Conservation (phyloP, 345 rosid genomes). For the Noccaea caerulescens region DNA sequence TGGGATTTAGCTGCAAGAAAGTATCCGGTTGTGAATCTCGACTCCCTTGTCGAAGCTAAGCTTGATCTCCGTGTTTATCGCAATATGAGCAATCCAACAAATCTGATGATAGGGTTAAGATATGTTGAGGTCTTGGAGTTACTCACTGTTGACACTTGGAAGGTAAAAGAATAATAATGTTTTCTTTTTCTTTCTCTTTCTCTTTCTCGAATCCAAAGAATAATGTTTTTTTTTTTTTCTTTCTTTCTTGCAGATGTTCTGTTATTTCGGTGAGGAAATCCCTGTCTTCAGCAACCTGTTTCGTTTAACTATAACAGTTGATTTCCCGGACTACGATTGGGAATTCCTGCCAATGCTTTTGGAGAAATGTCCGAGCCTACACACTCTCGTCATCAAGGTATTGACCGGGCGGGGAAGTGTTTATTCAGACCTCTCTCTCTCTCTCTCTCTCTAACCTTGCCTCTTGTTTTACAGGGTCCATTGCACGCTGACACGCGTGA, state of each 20-base stretch:
- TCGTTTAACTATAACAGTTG: not conserved
- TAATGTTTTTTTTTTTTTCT: not conserved
- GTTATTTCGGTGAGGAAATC: not conserved
- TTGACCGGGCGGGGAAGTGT: no score
- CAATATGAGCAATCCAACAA: slow-evolving; percentile 8
- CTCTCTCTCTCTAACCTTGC: no score
- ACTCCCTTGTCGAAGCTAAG: slow-evolving; percentile 8
- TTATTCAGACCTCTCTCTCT: no score
- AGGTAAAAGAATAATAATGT: not conserved
- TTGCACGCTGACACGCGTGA: no score
- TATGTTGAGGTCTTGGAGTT: slow-evolving; percentile 16
- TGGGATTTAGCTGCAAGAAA: not conserved
- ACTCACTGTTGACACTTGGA: not conserved
- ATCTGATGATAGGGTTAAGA: slow-evolving; percentile 13
- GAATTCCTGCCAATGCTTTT: no score
- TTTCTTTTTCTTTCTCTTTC: not conserved
- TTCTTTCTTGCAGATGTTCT: not conserved
- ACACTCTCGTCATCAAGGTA: no score
- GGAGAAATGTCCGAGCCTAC: no score
- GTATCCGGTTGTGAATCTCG: slow-evolving; percentile 10
- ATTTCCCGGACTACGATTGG: not conserved
- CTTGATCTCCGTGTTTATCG: not conserved
- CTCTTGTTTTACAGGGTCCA: no score
- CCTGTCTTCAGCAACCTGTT: not conserved
- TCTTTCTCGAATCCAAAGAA: no score